These are phyloP conservation scores for Xylariaceae sp. DNA, from an alignment of 2,329 filamentous ascomycete genomes.

Conservation along the genomic window DNA sequence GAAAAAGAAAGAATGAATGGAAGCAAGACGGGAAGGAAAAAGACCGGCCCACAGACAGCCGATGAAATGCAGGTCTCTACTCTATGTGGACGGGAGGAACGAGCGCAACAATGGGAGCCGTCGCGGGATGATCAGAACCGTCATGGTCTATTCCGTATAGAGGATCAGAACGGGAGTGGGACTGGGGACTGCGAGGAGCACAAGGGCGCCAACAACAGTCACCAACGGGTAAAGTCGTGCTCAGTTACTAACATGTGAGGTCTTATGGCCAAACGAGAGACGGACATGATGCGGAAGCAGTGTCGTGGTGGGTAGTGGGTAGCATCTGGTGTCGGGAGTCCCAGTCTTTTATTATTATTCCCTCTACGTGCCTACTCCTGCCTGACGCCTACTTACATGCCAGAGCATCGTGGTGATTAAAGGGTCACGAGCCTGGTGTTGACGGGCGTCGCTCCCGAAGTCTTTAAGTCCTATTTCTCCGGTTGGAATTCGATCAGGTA, in stretches of 20 bases:
- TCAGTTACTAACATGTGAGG: neutral
- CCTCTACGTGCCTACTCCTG: neutral
- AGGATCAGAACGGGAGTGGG: neutral
- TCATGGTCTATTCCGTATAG: neutral
- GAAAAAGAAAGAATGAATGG: neutral
- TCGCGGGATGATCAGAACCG: conserved; percentile 20
- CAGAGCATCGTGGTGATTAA: conserved; percentile 1
- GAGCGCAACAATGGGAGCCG: conserved; percentile 3
- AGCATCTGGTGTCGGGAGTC: neutral
- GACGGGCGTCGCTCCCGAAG: conserved; percentile 5
- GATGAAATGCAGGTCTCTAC: neutral
- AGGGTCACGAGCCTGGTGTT: conserved; percentile 12
- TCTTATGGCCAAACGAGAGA: conserved; percentile 4
- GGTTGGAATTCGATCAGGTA: conserved; percentile 11
- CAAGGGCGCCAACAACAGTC: neutral
- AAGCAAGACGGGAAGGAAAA: neutral
- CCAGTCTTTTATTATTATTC: neutral
- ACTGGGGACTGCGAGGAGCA: neutral
- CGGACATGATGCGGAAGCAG: conserved; percentile 8
- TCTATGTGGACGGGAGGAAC: conserved; percentile 14
- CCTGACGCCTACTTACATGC: neutral
- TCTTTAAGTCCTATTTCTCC: conserved; percentile 14
- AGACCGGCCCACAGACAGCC: neutral
- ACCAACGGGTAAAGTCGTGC: neutral
- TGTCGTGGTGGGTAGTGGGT: neutral